phyloP scores from a whole-genome alignment of 2,329 filamentous ascomycete genomes.

The Fonsecaea pedrosoi region DNA sequence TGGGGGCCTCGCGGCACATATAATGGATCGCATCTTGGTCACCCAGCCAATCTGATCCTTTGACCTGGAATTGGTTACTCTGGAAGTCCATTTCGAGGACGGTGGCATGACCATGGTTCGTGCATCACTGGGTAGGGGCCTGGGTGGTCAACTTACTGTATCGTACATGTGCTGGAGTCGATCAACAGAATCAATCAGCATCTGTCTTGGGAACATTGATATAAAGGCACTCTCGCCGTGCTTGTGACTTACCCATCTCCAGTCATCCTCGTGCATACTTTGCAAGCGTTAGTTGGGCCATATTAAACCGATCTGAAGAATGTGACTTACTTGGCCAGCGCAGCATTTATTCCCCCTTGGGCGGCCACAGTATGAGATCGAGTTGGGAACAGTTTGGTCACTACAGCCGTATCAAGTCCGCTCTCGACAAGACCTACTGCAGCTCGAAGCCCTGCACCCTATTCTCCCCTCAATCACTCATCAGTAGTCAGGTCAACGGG shows the following conservation, averaged over 20 bases:
- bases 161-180: slow-evolving; percentile 61
- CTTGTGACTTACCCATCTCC: slow-evolving; percentile 51
- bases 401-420: slow-evolving; percentile 69
- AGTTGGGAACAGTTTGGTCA: slow-evolving; percentile 69
- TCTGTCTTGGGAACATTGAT: background rate
- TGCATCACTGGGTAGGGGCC: background rate
- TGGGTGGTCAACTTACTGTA: slow-evolving; percentile 46
- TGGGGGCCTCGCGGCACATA: slow-evolving; percentile 63
- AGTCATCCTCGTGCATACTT: slow-evolving; percentile 62
- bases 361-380: slow-evolving; percentile 70
- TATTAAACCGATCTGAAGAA: background rate
- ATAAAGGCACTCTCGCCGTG: background rate
- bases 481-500: background rate
- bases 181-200: background rate
- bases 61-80: slow-evolving; percentile 44
- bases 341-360: slow-evolving; percentile 69
- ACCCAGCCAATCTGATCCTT: slow-evolving; percentile 65
- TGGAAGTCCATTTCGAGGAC: background rate
- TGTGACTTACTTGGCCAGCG: slow-evolving; percentile 56
- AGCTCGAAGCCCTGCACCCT: slow-evolving; percentile 64
- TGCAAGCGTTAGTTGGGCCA: slow-evolving; percentile 29
- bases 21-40: slow-evolving; percentile 67
- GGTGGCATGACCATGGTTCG: background rate
- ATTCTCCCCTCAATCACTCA: background rate
- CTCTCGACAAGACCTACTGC: slow-evolving; percentile 69